Conservation (phyloP, 805 yeast genomes). For the Candida lessepsii region DNA sequence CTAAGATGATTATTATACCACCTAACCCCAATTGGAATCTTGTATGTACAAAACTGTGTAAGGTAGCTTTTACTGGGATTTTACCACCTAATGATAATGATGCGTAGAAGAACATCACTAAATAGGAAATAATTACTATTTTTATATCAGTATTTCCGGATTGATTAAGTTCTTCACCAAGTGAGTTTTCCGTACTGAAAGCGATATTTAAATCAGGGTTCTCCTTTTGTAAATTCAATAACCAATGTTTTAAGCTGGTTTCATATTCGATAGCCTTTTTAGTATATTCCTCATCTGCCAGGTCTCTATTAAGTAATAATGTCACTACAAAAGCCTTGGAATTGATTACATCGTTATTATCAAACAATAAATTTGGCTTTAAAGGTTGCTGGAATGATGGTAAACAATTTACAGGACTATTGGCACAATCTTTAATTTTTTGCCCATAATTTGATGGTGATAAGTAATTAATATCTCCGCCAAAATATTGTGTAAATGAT, state of each 20-base stretch:
- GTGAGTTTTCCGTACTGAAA: slow-evolving; percentile 79
- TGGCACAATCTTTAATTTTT: slow-evolving; percentile 58
- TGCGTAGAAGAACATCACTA: slow-evolving; percentile 86
- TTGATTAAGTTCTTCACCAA: slow-evolving; percentile 79
- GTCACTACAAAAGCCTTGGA: slow-evolving; percentile 79
- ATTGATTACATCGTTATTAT: slow-evolving; percentile 46
- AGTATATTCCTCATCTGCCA: slow-evolving; percentile 40
- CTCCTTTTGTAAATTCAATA: slow-evolving; percentile 43
- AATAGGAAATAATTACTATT: slow-evolving; percentile 70
- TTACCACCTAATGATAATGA: slow-evolving; percentile 73
- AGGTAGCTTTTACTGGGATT: slow-evolving; percentile 37
- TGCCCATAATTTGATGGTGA: slow-evolving; percentile 56
- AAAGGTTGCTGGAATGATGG: slow-evolving; percentile 92
- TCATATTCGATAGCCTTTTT: slow-evolving; percentile 63
- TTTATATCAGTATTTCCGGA: slow-evolving; percentile 76
- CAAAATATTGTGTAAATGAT: slow-evolving; percentile 85
- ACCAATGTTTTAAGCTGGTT: slow-evolving; percentile 53
- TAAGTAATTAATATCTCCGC: slow-evolving; percentile 53
- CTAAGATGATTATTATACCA: slow-evolving; percentile 79
- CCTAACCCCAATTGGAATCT: slow-evolving; percentile 74
- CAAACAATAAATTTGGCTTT: slow-evolving; percentile 65
- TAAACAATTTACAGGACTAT: slow-evolving; percentile 83
- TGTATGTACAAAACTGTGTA: slow-evolving; percentile 44
- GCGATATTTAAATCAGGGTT: slow-evolving; percentile 52
- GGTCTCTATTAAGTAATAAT: slow-evolving; percentile 57